Base-by-base conservation (phyloP, 164 flowering plant genomes). In the Piper betle region DNA sequence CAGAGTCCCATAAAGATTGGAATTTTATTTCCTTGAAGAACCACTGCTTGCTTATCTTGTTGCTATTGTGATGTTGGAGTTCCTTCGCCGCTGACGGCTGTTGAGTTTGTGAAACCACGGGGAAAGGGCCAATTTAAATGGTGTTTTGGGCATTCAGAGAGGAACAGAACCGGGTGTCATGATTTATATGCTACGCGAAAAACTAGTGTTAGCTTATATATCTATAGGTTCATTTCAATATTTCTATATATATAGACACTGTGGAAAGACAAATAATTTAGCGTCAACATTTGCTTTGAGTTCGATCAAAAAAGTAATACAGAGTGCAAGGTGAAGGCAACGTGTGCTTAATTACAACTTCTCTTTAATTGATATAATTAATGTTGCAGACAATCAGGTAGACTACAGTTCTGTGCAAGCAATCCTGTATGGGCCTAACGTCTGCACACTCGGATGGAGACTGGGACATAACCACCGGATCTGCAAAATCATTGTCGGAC, bases 101-200 rank as follows among this genome's bases (percentile, higher is more conserved):
- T n/a, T n/a, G n/a, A n/a, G n/a, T n/a, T n/a, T n/a, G n/a, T n/a
- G n/a, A n/a, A n/a, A n/a, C n/a, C n/a, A n/a, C n/a, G n/a, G n/a
- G n/a, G 99, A 93, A 70, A 85, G 95, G 20, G 96, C 99, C 19
- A 59, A 88, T 52, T 85, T 91, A 59, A 93, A 93, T 74, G 99
- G 99, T 38, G 87, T 93, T 25, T 74, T 93, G 15, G 68, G 92
- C 62, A 90, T 90, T 70, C 97, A 93, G 73, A 81, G 92, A 78
- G 97, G 96, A n/a, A n/a, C n/a, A n/a, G n/a, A n/a, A n/a, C n/a
- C n/a, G n/a, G n/a, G n/a, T n/a, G n/a, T n/a, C n/a, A 93, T 88
- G 99, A 84, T 88, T 60, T 90, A 88, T 78, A 88, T 90, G 92
- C 92, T 90, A 59, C 99, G 8, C 4, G 19, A 40, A 57, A 40